These are phyloP conservation scores for Sphagnum contortum DNA, from an alignment of 225 moss, liverwort and hornwort genomes.

Conservation along the genomic window DNA sequence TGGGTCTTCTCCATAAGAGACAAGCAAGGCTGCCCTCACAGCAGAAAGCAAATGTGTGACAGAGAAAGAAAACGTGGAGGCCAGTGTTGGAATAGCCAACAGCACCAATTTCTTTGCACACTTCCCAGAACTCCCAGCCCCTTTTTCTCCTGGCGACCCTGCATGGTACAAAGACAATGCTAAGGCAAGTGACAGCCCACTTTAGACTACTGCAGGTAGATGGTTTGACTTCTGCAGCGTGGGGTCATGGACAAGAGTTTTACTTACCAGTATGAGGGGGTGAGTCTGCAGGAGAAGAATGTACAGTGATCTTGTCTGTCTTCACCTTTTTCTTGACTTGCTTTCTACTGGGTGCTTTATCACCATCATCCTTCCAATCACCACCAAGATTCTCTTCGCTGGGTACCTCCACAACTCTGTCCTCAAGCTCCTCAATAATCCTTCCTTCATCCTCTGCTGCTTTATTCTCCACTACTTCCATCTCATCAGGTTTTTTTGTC, in stretches of 20 bases:
- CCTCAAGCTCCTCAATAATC: conserved; percentile 40
- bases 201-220: too few species aligned
- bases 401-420: conserved; percentile 20
- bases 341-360: conserved; percentile 39
- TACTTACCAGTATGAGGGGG: conserved; percentile 49
- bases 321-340: conserved; percentile 67
- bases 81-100: conserved; percentile 51
- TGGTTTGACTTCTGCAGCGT: too few species aligned
- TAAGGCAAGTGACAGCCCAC: conserved; percentile 3
- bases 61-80: conserved; percentile 73
- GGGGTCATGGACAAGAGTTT: not conserved
- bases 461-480: conserved; percentile 44
- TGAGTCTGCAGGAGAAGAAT: conserved; percentile 48
- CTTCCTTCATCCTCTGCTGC: conserved; percentile 52
- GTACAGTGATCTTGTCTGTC: conserved; percentile 24
- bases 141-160: conserved; percentile 66
- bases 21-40: conserved; percentile 53
- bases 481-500: conserved; percentile 31
- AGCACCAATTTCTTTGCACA: conserved; percentile 49
- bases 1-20: conserved; percentile 33
- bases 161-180: conserved; percentile 8
- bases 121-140: conserved; percentile 55
- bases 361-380: conserved; percentile 39
- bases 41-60: conserved; percentile 61
- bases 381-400: conserved; percentile 39